These are phyloP conservation scores for Fusarium clavum DNA, from an alignment of 2,329 filamentous ascomycete genomes.

Conservation along the genomic window DNA sequence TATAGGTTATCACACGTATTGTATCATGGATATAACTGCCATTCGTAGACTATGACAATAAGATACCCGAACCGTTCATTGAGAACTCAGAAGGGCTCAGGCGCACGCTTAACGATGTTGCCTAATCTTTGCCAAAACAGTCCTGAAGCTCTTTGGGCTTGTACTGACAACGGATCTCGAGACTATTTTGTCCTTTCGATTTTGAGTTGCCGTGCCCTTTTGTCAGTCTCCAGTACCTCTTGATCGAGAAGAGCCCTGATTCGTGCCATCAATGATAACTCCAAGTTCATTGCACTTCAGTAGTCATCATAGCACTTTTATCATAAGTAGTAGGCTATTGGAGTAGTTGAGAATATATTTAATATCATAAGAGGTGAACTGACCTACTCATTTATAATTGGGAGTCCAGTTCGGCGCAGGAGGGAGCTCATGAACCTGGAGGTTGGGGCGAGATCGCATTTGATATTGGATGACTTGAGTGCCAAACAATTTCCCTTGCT, in stretches of 20 bases:
- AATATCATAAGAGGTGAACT: neutral
- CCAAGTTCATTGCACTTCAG: neutral
- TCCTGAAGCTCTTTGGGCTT: neutral
- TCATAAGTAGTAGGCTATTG: fast-evolving
- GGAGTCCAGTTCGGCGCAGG: neutral
- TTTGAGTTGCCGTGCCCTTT: neutral
- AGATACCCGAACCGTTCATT: neutral
- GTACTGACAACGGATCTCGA: no score
- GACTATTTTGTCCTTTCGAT: neutral
- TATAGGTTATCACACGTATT: neutral
- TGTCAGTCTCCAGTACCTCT: neutral
- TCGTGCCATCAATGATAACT: neutral
- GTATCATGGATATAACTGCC: neutral
- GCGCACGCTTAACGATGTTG: neutral
- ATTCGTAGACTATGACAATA: neutral
- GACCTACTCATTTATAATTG: neutral
- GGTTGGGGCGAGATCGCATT: neutral
- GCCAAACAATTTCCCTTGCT: neutral
- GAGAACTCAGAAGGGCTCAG: neutral
- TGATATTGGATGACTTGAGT: neutral
- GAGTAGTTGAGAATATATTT: neutral
- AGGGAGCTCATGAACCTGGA: neutral
- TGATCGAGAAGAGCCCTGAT: neutral
- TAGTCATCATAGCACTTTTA: neutral
- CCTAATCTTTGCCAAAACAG: neutral